Base-by-base conservation (phyloP, 1,284 basidiomycete species). In the Cystobasidiaceae sp. region DNA sequence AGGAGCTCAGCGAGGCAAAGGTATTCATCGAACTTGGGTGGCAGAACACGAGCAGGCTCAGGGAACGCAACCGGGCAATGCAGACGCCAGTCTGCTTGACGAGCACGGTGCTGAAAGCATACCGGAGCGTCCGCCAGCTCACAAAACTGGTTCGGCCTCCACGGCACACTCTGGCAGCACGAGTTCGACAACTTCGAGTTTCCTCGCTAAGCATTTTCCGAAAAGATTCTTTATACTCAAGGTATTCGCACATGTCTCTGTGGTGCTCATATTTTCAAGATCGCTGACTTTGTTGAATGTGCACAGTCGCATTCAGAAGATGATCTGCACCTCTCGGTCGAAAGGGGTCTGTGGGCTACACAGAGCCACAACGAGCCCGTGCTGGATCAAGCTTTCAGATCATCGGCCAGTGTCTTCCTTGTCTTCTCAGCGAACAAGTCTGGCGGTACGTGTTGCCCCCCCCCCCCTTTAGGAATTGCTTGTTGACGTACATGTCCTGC, bases 171-270 rank as follows among this genome's bases (percentile, higher is more conserved):
- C 67, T 1, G 50, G n/a, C 4, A 62, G 60, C 15, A 71, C 66
- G 7, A 62, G 61, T 3, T 69, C 69, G 17, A 71, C 71, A 43
- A 70, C 69, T 5, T 71, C 71, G 25, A 70, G 68, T 15, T 73
- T 73, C 69, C 46, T 74, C 0, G 50, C 48, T 15, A 64, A 59
- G 21, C 62, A 74, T 33, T 97, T 96, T 75, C 89, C 90, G 3
- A 84, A 84, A 73, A 85, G 93, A 25, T 23, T 86, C 76, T 97
- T 97, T 73, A 93, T 97, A 68, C 83, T 97, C 71, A 97, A 97
- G 80, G 90, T 89, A 75, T 72, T 82, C 52, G 21, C 25, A 23
- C 43, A 44, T n/a, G n/a, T n/a, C n/a, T n/a, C n/a, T n/a, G n/a
- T n/a, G n/a, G n/a, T n/a, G n/a, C n/a, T n/a, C n/a, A n/a, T n/a